Conservation (phyloP, 805 yeast species). For the Candida schatavii region DNA sequence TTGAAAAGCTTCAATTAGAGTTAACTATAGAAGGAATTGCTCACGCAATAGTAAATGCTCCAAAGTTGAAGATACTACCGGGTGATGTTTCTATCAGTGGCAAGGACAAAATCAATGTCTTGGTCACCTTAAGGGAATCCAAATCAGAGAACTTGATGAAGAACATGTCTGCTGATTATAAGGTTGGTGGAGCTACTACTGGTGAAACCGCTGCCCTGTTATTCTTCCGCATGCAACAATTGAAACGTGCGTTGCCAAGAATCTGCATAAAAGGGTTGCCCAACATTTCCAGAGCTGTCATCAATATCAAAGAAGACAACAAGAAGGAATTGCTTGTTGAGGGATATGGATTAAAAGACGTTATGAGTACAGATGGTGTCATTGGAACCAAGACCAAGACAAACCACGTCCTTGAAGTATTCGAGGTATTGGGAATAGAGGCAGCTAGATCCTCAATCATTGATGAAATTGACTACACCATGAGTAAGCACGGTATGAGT, state of each 20-base stretch:
- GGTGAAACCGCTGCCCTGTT: constrained; percentile 45
- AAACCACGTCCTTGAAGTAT: constrained; percentile 89
- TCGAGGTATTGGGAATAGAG: constrained; percentile 90
- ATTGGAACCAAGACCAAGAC: constrained; percentile 83
- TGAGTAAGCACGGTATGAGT: constrained; percentile 99
- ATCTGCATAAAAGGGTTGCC: constrained; percentile 93
- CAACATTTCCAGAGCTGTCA: constrained; percentile 92
- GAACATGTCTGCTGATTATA: constrained; percentile 32
- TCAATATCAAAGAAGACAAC: constrained; percentile 83
- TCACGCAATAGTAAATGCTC: constrained; percentile 74
- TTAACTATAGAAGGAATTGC: constrained; percentile 84
- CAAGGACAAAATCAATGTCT: constrained; percentile 62
- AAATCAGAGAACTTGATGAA: constrained; percentile 39
- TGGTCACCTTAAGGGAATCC: constrained; percentile 44
- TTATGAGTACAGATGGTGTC: constrained; percentile 97
- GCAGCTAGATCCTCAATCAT: constrained; percentile 95
- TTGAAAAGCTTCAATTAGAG: constrained; percentile 88
- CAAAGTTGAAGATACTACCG: constrained; percentile 79
- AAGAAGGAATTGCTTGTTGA: constrained; percentile 91
- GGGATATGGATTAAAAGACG: constrained; percentile 95
- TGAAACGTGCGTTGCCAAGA: constrained; percentile 79
- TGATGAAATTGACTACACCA: constrained; percentile 92
- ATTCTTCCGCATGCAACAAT: constrained; percentile 84
- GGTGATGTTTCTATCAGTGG: constrained; percentile 70
- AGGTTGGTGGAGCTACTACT: constrained; percentile 20